A percentile compares a stretch with the other conserved stretches of the same genome.
These are phyloP conservation scores for Parsonsia alboflavescens DNA, from an alignment of 257 asterid species.

Conservation along the genomic window DNA sequence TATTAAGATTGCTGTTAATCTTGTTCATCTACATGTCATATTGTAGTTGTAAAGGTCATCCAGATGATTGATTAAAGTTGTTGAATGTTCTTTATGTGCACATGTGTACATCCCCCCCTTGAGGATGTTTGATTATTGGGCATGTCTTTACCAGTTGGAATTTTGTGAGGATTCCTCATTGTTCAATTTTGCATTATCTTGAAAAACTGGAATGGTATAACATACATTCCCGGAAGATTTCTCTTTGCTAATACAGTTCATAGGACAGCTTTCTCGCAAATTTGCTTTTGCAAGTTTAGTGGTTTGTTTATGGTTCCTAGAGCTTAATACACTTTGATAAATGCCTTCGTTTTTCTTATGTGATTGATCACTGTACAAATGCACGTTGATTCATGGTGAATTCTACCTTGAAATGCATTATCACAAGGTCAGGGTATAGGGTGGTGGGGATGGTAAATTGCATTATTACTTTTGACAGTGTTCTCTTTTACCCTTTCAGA, in stretches of 20 bases:
- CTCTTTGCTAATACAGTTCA: neutral
- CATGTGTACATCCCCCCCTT: neutral
- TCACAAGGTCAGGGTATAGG: neutral
- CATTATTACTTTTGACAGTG: neutral
- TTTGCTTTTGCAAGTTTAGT: neutral
- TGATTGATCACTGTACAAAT: neutral
- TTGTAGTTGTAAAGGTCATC: neutral
- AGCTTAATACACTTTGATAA: neutral
- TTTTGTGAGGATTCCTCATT: neutral
- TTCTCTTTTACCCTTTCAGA: slow-evolving; percentile 29
- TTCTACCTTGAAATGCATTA: neutral
- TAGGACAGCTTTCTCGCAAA: neutral
- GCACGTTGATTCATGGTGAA: neutral
- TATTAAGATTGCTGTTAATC: neutral
- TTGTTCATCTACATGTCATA: neutral
- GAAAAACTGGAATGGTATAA: neutral
- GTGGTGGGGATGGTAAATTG: no score
- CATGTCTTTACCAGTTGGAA: neutral
- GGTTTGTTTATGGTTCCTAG: neutral
- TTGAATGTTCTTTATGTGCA: neutral
- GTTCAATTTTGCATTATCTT: neutral
- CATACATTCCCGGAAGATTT: neutral
- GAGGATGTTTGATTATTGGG: neutral
- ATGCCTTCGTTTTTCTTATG: neutral
- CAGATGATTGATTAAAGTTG: neutral